Base-by-base conservation (phyloP, 345 rosid genomes). In the Aethionema arabicum region DNA sequence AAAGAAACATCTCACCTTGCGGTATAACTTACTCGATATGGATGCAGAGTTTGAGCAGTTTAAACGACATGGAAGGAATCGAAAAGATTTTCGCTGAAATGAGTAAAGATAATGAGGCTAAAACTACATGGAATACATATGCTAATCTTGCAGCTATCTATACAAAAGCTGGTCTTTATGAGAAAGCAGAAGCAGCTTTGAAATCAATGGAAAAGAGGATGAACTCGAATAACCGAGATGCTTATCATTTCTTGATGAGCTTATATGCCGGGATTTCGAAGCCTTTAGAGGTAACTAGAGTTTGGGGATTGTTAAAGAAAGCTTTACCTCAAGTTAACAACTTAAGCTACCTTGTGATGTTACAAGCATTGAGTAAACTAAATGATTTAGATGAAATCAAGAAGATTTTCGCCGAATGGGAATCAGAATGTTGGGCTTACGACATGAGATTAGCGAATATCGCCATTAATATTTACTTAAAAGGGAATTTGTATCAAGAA, bases 161-260 rank as follows among this genome's bases (percentile, higher is more conserved):
- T 66, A 62, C 80, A 38, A 82, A 79, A 69, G 85, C 81, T 10
- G 91, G 85, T 40, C 74, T 50, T 55, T 64, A 73, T 37, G 85
- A 83, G 70, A 86, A 87, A 56, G 96, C 93, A 0, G 92, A 80
- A 61, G 61, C 71, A 2, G 78, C 85, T 7, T 79, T 92, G 32
- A 83, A 70, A 68, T 78, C 74, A 56, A 15, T 81, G 44, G 98
- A 92, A 84, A 76, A 64, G 30, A 70, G 62, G 69, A 74, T 70
- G 76, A 76, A 66, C 4, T 74, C 69, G 31, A 64, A 12, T 6
- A 40, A 77, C 47, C 85, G 92, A 0, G 82, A 83, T 53, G 74
- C 89, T 2, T 83, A 86, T 64, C 93, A 80, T 76, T 89, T 65
- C 68, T 82, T 92, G 60, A 78, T 89, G 12, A 82, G 79, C 37